These are phyloP conservation scores for Rhododendron kiyosumense DNA, from an alignment of 148 eudicot species.

Conservation along the genomic window DNA sequence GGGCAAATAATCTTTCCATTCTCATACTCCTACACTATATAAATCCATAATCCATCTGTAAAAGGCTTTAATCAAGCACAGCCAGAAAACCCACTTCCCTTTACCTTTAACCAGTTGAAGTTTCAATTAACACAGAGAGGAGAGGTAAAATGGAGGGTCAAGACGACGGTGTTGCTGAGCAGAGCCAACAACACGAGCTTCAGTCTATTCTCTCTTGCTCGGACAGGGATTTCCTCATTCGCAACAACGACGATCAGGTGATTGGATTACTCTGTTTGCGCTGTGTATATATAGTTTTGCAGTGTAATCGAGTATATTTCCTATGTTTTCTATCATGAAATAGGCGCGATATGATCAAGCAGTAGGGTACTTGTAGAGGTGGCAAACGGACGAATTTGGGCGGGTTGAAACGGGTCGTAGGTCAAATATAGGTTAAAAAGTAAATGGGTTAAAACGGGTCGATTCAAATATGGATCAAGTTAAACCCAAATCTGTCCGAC, in stretches of 20 bases:
- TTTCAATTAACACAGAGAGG: not conserved
- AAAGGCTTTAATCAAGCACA: too few species aligned
- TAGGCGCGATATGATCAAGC: not conserved
- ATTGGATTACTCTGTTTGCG: too few species aligned
- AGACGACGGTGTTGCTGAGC: not conserved
- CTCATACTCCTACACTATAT: too few species aligned
- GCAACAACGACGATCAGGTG: constrained; percentile 13
- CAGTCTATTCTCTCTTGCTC: not conserved
- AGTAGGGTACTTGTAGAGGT: not conserved
- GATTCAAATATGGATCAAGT: too few species aligned
- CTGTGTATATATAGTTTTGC: not conserved
- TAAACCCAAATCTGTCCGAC: too few species aligned
- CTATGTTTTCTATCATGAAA: not conserved
- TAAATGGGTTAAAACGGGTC: too few species aligned
- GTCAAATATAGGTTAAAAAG: too few species aligned
- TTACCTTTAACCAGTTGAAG: too few species aligned
- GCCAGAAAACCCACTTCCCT: not conserved
- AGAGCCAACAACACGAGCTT: not conserved
- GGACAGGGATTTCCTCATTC: constrained; percentile 14
- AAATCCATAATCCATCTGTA: too few species aligned
- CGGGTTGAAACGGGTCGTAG: too few species aligned
- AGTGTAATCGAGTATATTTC: not conserved
- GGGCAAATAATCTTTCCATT: too few species aligned
- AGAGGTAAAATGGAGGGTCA: not conserved
- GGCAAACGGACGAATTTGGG: too few species aligned